Evolutionary conservation across 495 filamentous ascomycete genomes (phyloP).

Genomic region (Podospora anserina): DNA sequence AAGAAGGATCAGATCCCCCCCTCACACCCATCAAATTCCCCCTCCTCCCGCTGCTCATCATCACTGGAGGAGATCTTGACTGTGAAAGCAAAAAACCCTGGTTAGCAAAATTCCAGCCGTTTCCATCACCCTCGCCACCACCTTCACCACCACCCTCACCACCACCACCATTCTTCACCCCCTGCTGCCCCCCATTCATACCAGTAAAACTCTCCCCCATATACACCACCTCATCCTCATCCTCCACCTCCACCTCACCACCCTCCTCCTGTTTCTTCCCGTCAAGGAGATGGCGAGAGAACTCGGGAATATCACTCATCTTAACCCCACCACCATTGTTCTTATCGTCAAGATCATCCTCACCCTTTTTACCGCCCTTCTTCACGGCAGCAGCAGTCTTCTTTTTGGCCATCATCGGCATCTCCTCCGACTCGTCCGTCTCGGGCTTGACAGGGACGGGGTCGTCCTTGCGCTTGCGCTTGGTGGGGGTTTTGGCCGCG

Average conservation of each 20-base stretch:
- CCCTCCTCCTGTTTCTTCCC: not conserved
- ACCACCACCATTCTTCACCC: not conserved
- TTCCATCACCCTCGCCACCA: not conserved
- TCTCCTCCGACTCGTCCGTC: conserved; percentile 7
- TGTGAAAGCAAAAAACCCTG: not conserved
- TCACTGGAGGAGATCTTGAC: not conserved
- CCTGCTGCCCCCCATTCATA: not conserved
- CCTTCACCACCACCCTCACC: not conserved
- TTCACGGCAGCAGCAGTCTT: not conserved
- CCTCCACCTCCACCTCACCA: not conserved
- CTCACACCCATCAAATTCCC: not conserved
- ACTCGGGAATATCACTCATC: not conserved
- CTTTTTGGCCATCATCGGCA: not conserved
- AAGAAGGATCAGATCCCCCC: not conserved
- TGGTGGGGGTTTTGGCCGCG: not conserved
- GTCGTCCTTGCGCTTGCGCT: conserved; percentile 13
- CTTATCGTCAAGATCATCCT: not conserved
- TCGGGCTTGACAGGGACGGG: conserved; percentile 8
- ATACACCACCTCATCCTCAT: not conserved
- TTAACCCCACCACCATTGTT: not conserved
- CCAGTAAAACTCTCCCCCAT: not conserved
- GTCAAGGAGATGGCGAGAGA: not conserved
- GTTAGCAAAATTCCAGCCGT: conserved; percentile 1
- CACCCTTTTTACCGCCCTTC: not conserved
- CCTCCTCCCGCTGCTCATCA: not conserved